phyloP scores from a whole-genome alignment of 495 filamentous ascomycete genomes.

The Letharia lupina region DNA sequence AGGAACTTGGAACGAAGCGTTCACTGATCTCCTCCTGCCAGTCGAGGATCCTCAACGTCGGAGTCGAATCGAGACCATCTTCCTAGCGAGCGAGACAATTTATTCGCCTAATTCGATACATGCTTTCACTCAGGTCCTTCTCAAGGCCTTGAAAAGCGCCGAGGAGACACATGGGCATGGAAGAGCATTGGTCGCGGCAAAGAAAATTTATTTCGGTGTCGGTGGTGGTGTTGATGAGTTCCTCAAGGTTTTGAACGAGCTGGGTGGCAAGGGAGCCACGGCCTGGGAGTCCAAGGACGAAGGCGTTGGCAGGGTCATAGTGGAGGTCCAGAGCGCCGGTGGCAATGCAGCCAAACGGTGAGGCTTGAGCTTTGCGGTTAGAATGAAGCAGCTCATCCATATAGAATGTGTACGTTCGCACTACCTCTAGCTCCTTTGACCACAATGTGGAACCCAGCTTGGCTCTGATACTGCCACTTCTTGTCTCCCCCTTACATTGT shows the following conservation, averaged over 20 bases:
- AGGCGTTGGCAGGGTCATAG: constrained; percentile 41
- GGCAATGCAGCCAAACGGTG: neutral
- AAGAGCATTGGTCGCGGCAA: constrained; percentile 76
- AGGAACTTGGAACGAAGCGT: constrained; percentile 70
- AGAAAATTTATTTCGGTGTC: constrained; percentile 93
- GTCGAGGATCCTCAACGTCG: constrained; percentile 15
- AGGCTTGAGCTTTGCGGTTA: neutral
- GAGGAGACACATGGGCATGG: constrained; percentile 31
- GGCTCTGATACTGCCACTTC: neutral
- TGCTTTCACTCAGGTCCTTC: constrained; percentile 65
- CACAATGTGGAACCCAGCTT: neutral
- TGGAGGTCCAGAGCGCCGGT: constrained; percentile 29
- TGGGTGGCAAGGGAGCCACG: constrained; percentile 47
- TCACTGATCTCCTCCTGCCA: constrained; percentile 48
- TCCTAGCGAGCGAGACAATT: constrained; percentile 90
- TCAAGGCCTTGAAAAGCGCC: constrained; percentile 52
- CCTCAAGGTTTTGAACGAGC: constrained; percentile 48
- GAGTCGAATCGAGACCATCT: constrained; percentile 34
- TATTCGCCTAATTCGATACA: constrained; percentile 71
- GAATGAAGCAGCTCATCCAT: neutral
- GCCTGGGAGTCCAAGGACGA: constrained; percentile 57
- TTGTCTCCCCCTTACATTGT: neutral
- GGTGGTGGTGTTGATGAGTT: constrained; percentile 91
- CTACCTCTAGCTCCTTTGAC: neutral
- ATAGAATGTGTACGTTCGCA: neutral